Evolutionary conservation across 2,329 filamentous ascomycete species (phyloP).

Genomic region (Fusarium robinianum): DNA sequence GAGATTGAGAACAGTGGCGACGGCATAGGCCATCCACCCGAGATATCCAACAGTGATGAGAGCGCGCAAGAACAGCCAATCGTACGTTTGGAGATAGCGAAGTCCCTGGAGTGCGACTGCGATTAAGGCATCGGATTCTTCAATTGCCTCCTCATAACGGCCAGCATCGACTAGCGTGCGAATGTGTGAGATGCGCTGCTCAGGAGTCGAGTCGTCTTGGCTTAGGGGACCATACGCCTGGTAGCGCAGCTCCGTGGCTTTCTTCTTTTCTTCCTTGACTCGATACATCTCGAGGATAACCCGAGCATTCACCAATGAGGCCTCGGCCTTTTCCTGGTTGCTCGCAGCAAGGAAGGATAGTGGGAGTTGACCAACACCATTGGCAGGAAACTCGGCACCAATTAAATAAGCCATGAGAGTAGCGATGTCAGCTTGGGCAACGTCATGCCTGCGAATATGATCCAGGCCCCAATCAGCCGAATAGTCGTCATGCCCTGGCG

Average conservation of each 20-base stretch:
- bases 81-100: slow-evolving; percentile 94
- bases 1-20: slow-evolving; percentile 85
- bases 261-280: slow-evolving; percentile 89
- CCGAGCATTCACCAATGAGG: slow-evolving; percentile 80
- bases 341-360: slow-evolving; percentile 77
- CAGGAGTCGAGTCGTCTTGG: slow-evolving; percentile 63
- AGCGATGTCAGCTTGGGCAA: slow-evolving; percentile 90
- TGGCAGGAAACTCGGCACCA: slow-evolving; percentile 88
- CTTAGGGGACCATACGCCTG: slow-evolving; percentile 74
- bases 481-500: slow-evolving; percentile 87
- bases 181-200: slow-evolving; percentile 71
- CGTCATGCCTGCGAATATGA: slow-evolving; percentile 82
- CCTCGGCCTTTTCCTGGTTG: slow-evolving; percentile 78
- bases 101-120: slow-evolving; percentile 78
- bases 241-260: slow-evolving; percentile 74
- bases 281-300: slow-evolving; percentile 94
- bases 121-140: slow-evolving; percentile 76
- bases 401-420: slow-evolving; percentile 93
- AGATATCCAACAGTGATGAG: slow-evolving; percentile 89
- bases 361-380: slow-evolving; percentile 92
- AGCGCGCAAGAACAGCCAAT: slow-evolving; percentile 93
- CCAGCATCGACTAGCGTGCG: slow-evolving; percentile 67
- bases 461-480: slow-evolving; percentile 88
- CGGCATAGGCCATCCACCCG: slow-evolving; percentile 92
- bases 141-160: slow-evolving; percentile 76